These are phyloP conservation scores for Paulownia fortunei DNA, from an alignment of 257 asterid species.

Conservation along the genomic window DNA sequence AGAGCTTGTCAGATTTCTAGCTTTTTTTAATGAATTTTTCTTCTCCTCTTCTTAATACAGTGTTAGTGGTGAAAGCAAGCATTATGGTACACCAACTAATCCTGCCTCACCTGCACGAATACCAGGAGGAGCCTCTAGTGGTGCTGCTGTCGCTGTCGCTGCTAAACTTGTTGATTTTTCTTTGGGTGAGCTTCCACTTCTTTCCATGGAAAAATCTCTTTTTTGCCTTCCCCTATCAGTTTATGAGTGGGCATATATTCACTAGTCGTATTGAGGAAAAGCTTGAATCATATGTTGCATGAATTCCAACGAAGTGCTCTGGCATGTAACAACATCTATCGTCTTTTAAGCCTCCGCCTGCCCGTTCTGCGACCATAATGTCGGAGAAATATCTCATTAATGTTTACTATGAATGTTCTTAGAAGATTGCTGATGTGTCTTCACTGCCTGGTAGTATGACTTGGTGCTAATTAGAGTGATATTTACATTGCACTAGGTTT, in stretches of 20 bases:
- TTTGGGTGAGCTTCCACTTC: slow-evolving; percentile 62
- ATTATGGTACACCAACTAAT: slow-evolving; percentile 88
- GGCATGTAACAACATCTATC: neutral
- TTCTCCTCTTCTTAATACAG: slow-evolving; percentile 45
- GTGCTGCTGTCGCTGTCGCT: slow-evolving; percentile 96
- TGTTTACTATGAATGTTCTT: neutral
- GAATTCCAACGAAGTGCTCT: neutral
- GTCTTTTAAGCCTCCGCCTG: neutral
- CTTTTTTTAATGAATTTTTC: neutral
- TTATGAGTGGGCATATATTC: neutral
- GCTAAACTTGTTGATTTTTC: slow-evolving; percentile 92
- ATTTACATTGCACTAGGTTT: neutral
- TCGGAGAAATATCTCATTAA: neutral
- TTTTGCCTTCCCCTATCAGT: neutral
- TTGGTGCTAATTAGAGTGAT: neutral
- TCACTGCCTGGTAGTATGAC: neutral
- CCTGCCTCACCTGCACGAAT: slow-evolving; percentile 77
- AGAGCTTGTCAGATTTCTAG: neutral
- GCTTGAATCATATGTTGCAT: neutral
- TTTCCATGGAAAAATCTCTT: neutral
- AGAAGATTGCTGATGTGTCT: neutral
- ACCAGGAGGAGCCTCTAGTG: slow-evolving; percentile 99
- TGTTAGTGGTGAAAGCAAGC: slow-evolving; percentile 84
- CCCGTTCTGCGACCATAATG: neutral
- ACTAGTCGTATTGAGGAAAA: neutral